Evolutionary conservation across 202 grass and related monocot species (phyloP).

Genomic region (Dendrocalamus latiflorus): DNA sequence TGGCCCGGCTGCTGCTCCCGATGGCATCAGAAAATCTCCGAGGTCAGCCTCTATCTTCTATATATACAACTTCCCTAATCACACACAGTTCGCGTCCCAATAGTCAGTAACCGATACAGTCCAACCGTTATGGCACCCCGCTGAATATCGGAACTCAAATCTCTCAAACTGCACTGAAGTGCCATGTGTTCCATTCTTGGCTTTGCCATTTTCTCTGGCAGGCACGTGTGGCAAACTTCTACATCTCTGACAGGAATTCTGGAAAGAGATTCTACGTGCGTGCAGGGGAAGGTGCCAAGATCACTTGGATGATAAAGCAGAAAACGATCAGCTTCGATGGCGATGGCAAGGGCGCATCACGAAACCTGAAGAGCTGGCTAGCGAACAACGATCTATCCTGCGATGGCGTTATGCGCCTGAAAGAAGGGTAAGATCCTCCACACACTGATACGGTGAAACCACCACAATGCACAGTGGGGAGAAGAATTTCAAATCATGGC

Average conservation of each 20-base stretch:
- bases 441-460: background rate
- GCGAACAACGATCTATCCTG: slow-evolving; percentile 33
- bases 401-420: slow-evolving; percentile 24
- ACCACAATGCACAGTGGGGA: no score
- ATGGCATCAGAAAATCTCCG: slow-evolving; percentile 54
- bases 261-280: slow-evolving; percentile 79
- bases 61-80: no score
- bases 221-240: slow-evolving; percentile 63
- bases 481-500: background rate
- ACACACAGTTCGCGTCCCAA: no score
- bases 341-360: slow-evolving; percentile 24
- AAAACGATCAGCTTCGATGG: slow-evolving; percentile 37
- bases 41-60: slow-evolving; percentile 28
- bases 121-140: no score
- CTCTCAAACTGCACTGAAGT: no score
- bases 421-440: slow-evolving; percentile 60
- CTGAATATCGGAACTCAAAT: no score
- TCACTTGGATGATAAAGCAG: slow-evolving; percentile 37
- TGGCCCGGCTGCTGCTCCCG: slow-evolving; percentile 36
- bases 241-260: slow-evolving; percentile 69
- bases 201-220: slow-evolving; percentile 20
- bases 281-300: slow-evolving; percentile 47
- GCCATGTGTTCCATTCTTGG: background rate
- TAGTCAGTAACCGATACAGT: no score
- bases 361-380: slow-evolving; percentile 47